phyloP scores from a whole-genome alignment of 805 yeast species.

The Saccharomycopsis selenospora region DNA sequence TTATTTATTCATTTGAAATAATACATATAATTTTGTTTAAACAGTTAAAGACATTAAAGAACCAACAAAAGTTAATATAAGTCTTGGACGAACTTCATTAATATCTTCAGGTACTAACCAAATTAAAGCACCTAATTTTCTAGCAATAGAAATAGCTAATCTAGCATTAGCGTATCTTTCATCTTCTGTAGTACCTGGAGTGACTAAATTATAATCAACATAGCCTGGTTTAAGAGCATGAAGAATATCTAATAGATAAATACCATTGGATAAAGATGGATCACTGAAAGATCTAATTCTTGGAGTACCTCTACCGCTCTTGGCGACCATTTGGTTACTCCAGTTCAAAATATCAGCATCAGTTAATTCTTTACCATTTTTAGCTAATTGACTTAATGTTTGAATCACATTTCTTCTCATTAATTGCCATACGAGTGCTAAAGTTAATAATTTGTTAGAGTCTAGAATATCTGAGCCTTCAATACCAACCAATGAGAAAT shows the following conservation, averaged over 20 bases:
- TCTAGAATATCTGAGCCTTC: conserved; percentile 97
- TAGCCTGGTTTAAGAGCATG: conserved; percentile 96
- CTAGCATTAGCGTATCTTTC: conserved; percentile 91
- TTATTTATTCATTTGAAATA: no score
- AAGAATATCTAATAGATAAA: conserved; percentile 80
- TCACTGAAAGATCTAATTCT: conserved; percentile 83
- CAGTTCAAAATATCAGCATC: conserved; percentile 86
- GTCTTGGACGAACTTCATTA: conserved; percentile 88
- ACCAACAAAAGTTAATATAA: conserved; percentile 90
- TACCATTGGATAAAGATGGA: conserved; percentile 64
- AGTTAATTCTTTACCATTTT: conserved; percentile 66
- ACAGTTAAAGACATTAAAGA: conserved; percentile 71
- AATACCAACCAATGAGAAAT: conserved; percentile 92
- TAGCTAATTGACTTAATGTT: conserved; percentile 67
- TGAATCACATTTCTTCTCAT: conserved; percentile 93
- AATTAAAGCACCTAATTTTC: conserved; percentile 94
- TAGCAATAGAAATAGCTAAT: conserved; percentile 95
- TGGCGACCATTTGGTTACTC: conserved; percentile 82
- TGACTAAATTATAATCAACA: conserved; percentile 90
- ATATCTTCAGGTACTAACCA: conserved; percentile 99
- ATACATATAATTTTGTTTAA: no score
- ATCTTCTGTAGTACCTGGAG: conserved; percentile 70
- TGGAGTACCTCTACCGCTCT: conserved; percentile 70
- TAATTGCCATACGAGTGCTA: conserved; percentile 96
- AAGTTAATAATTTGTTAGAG: conserved; percentile 79